Conservation (phyloP, 495 filamentous ascomycete genomes). For the Parmelia sp. region DNA sequence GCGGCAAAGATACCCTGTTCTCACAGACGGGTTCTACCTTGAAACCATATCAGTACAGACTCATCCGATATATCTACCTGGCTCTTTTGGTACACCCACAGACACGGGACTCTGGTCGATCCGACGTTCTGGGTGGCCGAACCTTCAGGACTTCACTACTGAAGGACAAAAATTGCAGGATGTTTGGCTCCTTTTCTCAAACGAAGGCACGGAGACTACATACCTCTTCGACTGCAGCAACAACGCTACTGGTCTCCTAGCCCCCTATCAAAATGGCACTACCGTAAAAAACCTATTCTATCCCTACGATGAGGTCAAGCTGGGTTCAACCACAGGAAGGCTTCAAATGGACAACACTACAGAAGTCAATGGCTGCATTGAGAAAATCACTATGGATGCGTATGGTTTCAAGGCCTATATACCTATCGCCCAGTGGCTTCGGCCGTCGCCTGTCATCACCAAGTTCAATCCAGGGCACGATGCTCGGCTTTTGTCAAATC, state of each 20-base stretch:
- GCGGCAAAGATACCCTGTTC: slow-evolving; percentile 40
- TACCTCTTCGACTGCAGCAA: slow-evolving; percentile 40
- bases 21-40: slow-evolving; percentile 44
- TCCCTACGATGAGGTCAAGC: slow-evolving; percentile 43
- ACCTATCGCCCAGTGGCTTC: slow-evolving; percentile 25
- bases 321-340: slow-evolving; percentile 29
- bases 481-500: slow-evolving; percentile 26
- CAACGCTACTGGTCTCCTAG: slow-evolving; percentile 34
- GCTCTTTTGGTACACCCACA: slow-evolving; percentile 38
- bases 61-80: slow-evolving; percentile 39
- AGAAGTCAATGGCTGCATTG: slow-evolving; percentile 25
- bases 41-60: slow-evolving; percentile 40
- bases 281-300: slow-evolving; percentile 47
- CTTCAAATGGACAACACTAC: slow-evolving; percentile 22
- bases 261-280: slow-evolving; percentile 38
- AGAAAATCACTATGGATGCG: slow-evolving; percentile 17
- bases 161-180: slow-evolving; percentile 39
- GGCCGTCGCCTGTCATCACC: slow-evolving; percentile 26
- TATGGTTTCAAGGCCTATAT: slow-evolving; percentile 28
- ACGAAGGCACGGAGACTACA: slow-evolving; percentile 39
- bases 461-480: slow-evolving; percentile 28
- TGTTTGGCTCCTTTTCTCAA: slow-evolving; percentile 47
- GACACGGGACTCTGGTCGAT: slow-evolving; percentile 46
- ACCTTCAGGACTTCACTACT: slow-evolving; percentile 38
- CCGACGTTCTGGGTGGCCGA: slow-evolving; percentile 32